Conservation (phyloP, 2,329 filamentous ascomycete genomes). For the Pestalotiopsis sp. region DNA sequence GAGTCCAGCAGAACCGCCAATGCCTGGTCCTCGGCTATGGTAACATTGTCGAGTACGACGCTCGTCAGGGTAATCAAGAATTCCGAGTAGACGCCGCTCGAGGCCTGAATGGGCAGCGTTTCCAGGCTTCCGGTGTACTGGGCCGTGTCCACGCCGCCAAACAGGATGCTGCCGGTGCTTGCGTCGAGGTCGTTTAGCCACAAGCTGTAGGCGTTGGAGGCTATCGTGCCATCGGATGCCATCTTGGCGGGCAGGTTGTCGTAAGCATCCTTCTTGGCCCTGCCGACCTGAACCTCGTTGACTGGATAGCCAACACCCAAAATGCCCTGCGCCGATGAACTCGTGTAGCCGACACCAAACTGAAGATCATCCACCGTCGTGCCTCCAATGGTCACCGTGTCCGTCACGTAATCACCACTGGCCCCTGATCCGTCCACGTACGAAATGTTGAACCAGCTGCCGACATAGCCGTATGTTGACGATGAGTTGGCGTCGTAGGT, state of each 20-base stretch:
- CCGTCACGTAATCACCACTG: slow-evolving; percentile 76
- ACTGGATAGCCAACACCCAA: slow-evolving; percentile 79
- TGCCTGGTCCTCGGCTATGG: slow-evolving; percentile 48
- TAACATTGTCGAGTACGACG: slow-evolving; percentile 44
- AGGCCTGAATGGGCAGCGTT: slow-evolving; percentile 66
- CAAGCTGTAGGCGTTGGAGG: slow-evolving; percentile 69
- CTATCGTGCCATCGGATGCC: slow-evolving; percentile 59
- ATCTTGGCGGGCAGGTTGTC: slow-evolving; percentile 69
- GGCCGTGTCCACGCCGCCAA: slow-evolving; percentile 71
- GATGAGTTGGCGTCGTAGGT: slow-evolving; percentile 71
- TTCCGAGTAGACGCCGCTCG: slow-evolving; percentile 53
- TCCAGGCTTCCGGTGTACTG: slow-evolving; percentile 63
- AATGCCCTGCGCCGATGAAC: slow-evolving; percentile 67
- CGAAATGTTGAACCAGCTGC: slow-evolving; percentile 79
- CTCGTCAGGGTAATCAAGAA: slow-evolving; percentile 70
- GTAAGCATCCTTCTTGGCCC: slow-evolving; percentile 56
- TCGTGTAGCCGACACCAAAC: slow-evolving; percentile 71
- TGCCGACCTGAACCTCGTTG: slow-evolving; percentile 75
- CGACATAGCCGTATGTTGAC: slow-evolving; percentile 73
- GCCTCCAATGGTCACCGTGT: slow-evolving; percentile 64
- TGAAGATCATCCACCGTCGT: slow-evolving; percentile 58
- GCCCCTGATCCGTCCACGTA: slow-evolving; percentile 83
- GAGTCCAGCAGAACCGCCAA: slow-evolving; percentile 70
- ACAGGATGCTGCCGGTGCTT: slow-evolving; percentile 67
- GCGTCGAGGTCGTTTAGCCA: slow-evolving; percentile 74